These are phyloP conservation scores for Immersiporthe knoxdaviesiana DNA, from an alignment of 2,329 filamentous ascomycete species.

Conservation along the genomic window DNA sequence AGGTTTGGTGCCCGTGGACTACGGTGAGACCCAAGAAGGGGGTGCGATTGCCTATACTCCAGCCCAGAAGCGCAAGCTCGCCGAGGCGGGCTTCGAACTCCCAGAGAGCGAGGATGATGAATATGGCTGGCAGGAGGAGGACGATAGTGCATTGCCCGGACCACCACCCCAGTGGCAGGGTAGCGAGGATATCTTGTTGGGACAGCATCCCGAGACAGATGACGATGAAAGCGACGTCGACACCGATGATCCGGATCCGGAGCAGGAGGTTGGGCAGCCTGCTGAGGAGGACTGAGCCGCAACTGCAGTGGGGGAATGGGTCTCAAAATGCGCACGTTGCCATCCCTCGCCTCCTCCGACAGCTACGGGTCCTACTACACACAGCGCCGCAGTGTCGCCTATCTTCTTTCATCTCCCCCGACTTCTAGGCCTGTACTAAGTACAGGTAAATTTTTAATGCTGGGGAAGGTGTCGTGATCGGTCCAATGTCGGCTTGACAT, in stretches of 20 bases:
- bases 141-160: constrained; percentile 62
- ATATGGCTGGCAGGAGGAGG: constrained; percentile 72
- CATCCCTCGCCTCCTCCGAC: constrained; percentile 1
- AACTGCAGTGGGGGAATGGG: constrained; percentile 13
- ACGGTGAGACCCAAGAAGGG: constrained; percentile 44
- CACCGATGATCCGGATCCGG: constrained; percentile 41
- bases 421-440: constrained; percentile 8
- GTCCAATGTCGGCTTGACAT: constrained; percentile 27
- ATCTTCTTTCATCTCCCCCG: constrained; percentile 13
- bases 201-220: constrained; percentile 39
- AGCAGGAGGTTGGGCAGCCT: constrained; percentile 31
- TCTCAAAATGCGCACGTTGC: constrained; percentile 4
- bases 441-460: constrained; percentile 21
- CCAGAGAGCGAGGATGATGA: constrained; percentile 69
- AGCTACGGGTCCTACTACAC: not conserved
- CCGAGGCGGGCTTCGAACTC: constrained; percentile 62
- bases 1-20: constrained; percentile 47
- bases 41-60: constrained; percentile 41
- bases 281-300: constrained; percentile 29
- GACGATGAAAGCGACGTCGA: constrained; percentile 41
- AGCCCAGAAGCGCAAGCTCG: constrained; percentile 66
- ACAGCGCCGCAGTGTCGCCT: constrained; percentile 15
- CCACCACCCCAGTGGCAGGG: constrained; percentile 71
- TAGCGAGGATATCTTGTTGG: constrained; percentile 65
- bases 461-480: constrained; percentile 24